These are phyloP conservation scores for Candida ponderosae DNA, from an alignment of 805 yeast species.

Conservation along the genomic window DNA sequence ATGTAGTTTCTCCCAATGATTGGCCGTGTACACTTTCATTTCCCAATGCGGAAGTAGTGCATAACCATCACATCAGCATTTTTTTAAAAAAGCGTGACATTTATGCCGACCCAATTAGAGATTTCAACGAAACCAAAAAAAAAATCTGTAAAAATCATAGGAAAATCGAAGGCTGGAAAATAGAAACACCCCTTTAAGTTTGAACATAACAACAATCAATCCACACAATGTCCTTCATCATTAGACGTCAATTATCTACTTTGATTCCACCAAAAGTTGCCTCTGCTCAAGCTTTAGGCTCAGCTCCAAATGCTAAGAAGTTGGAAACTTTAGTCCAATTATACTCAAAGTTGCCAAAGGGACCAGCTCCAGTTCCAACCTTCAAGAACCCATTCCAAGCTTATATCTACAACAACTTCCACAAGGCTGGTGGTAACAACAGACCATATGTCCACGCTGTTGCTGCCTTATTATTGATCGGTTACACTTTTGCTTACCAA, in stretches of 20 bases:
- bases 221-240: conserved; percentile 63
- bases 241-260: conserved; percentile 90
- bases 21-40: conserved; percentile 1
- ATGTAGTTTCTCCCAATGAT: too few relatives aligned
- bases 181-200: neutral
- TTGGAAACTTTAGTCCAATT: conserved; percentile 91
- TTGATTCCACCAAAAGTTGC: conserved; percentile 99
- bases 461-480: conserved; percentile 57
- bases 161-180: neutral
- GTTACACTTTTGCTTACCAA: conserved; percentile 90
- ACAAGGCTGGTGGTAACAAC: conserved; percentile 63
- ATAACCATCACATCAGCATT: conserved; percentile 4
- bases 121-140: neutral
- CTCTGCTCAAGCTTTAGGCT: conserved; percentile 87
- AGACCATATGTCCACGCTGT: conserved; percentile 77
- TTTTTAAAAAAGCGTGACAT: neutral
- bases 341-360: conserved; percentile 95
- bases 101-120: conserved; percentile 12
- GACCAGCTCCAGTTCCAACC: conserved; percentile 71
- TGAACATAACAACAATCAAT: neutral
- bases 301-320: conserved; percentile 95
- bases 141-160: neutral
- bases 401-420: conserved; percentile 78
- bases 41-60: conserved; percentile 7
- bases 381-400: conserved; percentile 62